Base-by-base conservation (phyloP, 106 monocot species). In the Dactylorhiza incarnata region DNA sequence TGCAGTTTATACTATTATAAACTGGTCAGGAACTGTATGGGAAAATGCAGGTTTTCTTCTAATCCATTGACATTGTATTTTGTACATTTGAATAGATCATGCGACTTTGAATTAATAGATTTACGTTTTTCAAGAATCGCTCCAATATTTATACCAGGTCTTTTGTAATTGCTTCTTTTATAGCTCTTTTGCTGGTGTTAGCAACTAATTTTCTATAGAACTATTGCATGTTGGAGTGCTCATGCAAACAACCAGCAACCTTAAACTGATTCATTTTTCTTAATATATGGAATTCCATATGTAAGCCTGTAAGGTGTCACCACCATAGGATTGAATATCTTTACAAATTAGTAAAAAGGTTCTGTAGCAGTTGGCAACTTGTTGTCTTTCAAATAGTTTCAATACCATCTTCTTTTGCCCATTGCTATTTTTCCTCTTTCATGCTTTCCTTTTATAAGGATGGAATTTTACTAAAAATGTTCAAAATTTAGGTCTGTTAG, bases 11-110 rank as follows among this genome's bases (percentile, higher is more conserved):
- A 92, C 95, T 14, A 90, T 95, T 73, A 48, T 78, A 49, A 95
- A 92, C 67, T 95, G 95, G 95, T 95, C 95, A 20, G 86, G 78
- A 72, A 95, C 90, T 68, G 95, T 95, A 9, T 81, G 83, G 81
- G 95, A 95, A 85, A 95, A 95, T 84, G 95, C 92, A 82, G 95
- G 95, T 95, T 48, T 17, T 37, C 69, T 76, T 17, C 4, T 52
- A 3, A 67, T 67, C 14, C 43, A 6, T 5, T 44, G 5, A 0
- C 48, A n/a, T 23, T 46, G 11, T 62, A 15, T 77, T 61, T 63
- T 61, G 6, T 61, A 20, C 6, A 6, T 6, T 62, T 62, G 20
- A 25, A 62, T 23, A 19, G n/a, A 20, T 62, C 62, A 62, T 11
- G 24, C 62, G 20, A 62, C 2, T 70, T 70, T 70, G 69, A 22